phyloP scores from a whole-genome alignment of 495 filamentous ascomycete genomes.

The Penicillium canariense region DNA sequence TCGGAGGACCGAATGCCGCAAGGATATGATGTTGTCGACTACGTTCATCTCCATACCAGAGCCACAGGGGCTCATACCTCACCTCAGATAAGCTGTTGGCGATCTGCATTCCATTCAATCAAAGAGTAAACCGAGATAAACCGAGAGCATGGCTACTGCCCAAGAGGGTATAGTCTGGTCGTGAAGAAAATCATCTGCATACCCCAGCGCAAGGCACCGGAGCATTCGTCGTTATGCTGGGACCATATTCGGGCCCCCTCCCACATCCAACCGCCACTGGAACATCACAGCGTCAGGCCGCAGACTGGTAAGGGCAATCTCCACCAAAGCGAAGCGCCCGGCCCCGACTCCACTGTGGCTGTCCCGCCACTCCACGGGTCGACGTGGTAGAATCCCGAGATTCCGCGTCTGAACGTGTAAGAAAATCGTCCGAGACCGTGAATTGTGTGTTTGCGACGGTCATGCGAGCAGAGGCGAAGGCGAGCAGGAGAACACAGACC shows the following conservation, averaged over 20 bases:
- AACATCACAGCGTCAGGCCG: constrained; percentile 9
- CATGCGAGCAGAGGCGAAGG: background rate
- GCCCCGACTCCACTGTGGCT: constrained; percentile 21
- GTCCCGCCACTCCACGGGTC: background rate
- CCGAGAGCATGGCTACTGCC: background rate
- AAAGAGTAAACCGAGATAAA: background rate
- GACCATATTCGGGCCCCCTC: too few relatives aligned
- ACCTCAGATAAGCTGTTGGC: too few relatives aligned
- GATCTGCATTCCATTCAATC: constrained; percentile 7
- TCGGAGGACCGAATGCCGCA: too few relatives aligned
- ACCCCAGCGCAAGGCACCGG: constrained; percentile 10
- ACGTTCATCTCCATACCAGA: too few relatives aligned
- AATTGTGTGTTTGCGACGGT: background rate
- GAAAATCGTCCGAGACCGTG: background rate
- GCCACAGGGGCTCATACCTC: too few relatives aligned
- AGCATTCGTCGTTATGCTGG: background rate
- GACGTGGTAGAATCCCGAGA: background rate
- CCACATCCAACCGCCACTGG: background rate
- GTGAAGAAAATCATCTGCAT: constrained; percentile 20
- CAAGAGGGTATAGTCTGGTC: background rate
- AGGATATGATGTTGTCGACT: too few relatives aligned
- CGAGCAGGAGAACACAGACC: background rate
- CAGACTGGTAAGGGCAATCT: background rate
- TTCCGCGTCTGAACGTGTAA: background rate
- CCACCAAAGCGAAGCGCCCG: constrained; percentile 11